phyloP scores from a whole-genome alignment of 768 basidiomycete genomes.

The Pulveroboletus sp. region DNA sequence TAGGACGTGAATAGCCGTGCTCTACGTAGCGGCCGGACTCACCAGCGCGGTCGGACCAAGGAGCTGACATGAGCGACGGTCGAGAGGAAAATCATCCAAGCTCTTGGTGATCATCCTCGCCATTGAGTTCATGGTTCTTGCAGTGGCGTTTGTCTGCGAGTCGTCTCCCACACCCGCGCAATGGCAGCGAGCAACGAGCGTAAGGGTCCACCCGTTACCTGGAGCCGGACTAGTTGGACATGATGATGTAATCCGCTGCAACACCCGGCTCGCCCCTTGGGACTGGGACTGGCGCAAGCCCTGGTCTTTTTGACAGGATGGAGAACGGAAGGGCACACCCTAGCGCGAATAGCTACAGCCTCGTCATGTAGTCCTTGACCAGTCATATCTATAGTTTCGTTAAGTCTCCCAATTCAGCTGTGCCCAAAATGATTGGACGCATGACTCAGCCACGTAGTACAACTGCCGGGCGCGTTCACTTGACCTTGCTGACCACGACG shows the following conservation, averaged over 20 bases:
- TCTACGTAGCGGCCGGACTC: constrained; percentile 13
- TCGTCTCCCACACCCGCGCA: not conserved
- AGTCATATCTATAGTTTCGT: too few relatives aligned
- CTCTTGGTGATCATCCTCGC: constrained; percentile 2
- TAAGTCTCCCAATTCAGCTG: too few relatives aligned
- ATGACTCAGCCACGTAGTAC: not conserved
- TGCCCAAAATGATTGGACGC: too few relatives aligned
- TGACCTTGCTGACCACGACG: not conserved
- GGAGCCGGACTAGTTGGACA: not conserved
- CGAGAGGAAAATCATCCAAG: constrained; percentile 33
- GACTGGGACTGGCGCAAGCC: too few relatives aligned
- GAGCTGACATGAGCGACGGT: constrained; percentile 40
- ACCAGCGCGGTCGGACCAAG: constrained; percentile 46
- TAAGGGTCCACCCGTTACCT: not conserved
- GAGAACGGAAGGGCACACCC: too few relatives aligned
- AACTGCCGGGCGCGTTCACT: too few relatives aligned
- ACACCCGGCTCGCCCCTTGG: too few relatives aligned
- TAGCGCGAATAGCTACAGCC: too few relatives aligned
- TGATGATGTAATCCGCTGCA: constrained; percentile 20
- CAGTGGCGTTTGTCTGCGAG: not conserved
- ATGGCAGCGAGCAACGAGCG: not conserved
- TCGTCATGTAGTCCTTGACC: too few relatives aligned
- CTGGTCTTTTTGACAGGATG: too few relatives aligned
- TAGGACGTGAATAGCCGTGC: not conserved
- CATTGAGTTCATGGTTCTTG: constrained; percentile 11